A percentile compares a stretch with the other conserved stretches of the same genome.
Evolutionary conservation across 2,329 filamentous ascomycete species (phyloP).

Genomic region (Fusarium newnesense): DNA sequence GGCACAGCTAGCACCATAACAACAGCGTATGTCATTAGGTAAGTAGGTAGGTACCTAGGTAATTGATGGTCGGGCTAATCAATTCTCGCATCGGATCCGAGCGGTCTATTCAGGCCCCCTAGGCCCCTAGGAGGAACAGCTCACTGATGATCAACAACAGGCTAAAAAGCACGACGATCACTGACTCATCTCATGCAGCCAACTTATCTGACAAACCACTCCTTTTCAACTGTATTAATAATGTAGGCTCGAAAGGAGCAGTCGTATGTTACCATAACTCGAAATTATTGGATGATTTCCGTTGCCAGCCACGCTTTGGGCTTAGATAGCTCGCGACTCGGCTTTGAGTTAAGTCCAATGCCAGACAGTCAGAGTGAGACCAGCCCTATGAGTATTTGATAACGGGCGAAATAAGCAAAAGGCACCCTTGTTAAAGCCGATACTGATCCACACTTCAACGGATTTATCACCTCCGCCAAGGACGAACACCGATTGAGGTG

Average conservation of each 20-base stretch:
- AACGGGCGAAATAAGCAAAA: not conserved
- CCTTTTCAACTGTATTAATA: not conserved
- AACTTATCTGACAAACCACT: not conserved
- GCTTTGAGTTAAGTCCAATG: conserved; percentile 37
- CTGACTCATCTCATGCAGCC: conserved; percentile 7
- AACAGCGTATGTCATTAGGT: not conserved
- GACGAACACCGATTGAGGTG: not conserved
- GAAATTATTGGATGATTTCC: conserved; percentile 9
- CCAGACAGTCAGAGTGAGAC: conserved; percentile 5
- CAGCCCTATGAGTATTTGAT: conserved; percentile 9
- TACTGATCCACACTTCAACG: not conserved
- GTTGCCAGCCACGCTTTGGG: not conserved
- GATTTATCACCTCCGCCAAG: not conserved
- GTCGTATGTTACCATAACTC: not conserved
- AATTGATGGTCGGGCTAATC: not conserved
- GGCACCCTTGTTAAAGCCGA: conserved; percentile 3
- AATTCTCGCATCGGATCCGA: conserved; percentile 19
- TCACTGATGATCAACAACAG: not conserved
- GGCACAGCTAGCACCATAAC: not conserved
- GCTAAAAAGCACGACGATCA: not conserved
- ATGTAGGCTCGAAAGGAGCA: not conserved
- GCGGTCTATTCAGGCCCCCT: not conserved
- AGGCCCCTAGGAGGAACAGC: not conserved
- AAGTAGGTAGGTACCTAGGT: not conserved
- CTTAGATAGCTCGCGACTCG: conserved; percentile 38